These are phyloP conservation scores for Paracorniculantispora psalliotae DNA, from an alignment of 2,329 filamentous ascomycete genomes.

Conservation along the genomic window DNA sequence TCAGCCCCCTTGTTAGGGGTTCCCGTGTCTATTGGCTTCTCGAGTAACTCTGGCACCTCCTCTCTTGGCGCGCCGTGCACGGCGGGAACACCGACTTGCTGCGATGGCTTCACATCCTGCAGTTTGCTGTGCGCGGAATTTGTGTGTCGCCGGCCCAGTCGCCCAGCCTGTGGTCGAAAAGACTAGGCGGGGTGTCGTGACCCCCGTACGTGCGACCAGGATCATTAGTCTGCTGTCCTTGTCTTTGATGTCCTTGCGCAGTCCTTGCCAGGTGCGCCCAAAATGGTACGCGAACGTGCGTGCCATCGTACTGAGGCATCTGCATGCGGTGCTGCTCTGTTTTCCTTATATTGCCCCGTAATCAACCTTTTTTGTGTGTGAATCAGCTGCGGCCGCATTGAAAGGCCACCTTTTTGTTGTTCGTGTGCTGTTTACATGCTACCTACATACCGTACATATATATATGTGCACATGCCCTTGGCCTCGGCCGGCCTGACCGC, in stretches of 20 bases:
- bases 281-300: not conserved
- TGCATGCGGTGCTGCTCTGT: not conserved
- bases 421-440: not conserved
- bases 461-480: constrained; percentile 4
- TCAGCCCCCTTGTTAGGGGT: not conserved
- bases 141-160: not conserved
- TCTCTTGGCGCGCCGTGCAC: not conserved
- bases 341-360: not conserved
- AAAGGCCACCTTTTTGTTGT: not conserved
- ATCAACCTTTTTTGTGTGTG: not conserved
- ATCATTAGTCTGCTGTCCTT: constrained; percentile 1
- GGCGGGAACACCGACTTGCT: not conserved
- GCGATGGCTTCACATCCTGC: constrained; percentile 9
- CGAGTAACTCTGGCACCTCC: not conserved
- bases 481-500: constrained; percentile 10
- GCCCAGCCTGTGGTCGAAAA: not conserved
- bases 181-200: not conserved
- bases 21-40: not conserved
- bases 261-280: not conserved
- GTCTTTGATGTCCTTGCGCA: not conserved
- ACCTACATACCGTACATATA: constrained; percentile 4
- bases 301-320: not conserved
- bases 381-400: not conserved
- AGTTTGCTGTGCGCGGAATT: not conserved
- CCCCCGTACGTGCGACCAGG: constrained; percentile 1